These are phyloP conservation scores for Ramalina intermedia DNA, from an alignment of 495 filamentous ascomycete species.

Conservation along the genomic window DNA sequence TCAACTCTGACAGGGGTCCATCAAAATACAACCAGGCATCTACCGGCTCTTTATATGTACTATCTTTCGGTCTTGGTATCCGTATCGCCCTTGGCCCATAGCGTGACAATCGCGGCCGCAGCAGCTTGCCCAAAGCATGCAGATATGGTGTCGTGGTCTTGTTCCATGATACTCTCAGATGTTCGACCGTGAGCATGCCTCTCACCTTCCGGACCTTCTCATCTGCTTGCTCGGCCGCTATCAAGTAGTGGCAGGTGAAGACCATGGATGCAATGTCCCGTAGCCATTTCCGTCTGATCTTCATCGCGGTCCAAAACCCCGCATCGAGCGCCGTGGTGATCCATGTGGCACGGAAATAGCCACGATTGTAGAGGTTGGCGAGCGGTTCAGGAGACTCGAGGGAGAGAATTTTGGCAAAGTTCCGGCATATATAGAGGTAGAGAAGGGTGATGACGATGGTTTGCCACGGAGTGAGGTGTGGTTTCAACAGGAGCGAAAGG, in stretches of 20 bases:
- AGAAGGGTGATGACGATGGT: slow-evolving; percentile 75
- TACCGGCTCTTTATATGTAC: slow-evolving; percentile 68
- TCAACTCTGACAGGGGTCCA: slow-evolving; percentile 62
- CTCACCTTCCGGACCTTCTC: slow-evolving; percentile 93
- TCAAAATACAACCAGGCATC: slow-evolving; percentile 90
- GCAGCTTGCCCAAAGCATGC: slow-evolving; percentile 46
- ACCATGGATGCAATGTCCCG: slow-evolving; percentile 67
- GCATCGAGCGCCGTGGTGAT: slow-evolving; percentile 87
- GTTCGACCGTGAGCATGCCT: slow-evolving; percentile 74
- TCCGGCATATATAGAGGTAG: slow-evolving; percentile 80
- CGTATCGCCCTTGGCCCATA: slow-evolving; percentile 69
- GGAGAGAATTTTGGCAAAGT: slow-evolving; percentile 81
- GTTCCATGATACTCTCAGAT: slow-evolving; percentile 89
- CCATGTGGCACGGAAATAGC: slow-evolving; percentile 98
- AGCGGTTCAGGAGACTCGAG: slow-evolving; percentile 88
- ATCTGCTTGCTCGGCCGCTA: slow-evolving; percentile 86
- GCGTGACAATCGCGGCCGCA: slow-evolving; percentile 64
- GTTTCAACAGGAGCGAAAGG: slow-evolving; percentile 54
- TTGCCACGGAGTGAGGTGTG: slow-evolving; percentile 72
- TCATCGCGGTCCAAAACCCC: slow-evolving; percentile 98
- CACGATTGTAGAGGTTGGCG: slow-evolving; percentile 81
- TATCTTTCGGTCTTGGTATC: slow-evolving; percentile 64
- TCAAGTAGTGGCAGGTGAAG: slow-evolving; percentile 77
- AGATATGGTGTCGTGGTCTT: slow-evolving; percentile 81
- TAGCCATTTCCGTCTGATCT: slow-evolving; percentile 65